Conservation (phyloP, 1,284 basidiomycete genomes). For the Leccinum subfulvum region DNA sequence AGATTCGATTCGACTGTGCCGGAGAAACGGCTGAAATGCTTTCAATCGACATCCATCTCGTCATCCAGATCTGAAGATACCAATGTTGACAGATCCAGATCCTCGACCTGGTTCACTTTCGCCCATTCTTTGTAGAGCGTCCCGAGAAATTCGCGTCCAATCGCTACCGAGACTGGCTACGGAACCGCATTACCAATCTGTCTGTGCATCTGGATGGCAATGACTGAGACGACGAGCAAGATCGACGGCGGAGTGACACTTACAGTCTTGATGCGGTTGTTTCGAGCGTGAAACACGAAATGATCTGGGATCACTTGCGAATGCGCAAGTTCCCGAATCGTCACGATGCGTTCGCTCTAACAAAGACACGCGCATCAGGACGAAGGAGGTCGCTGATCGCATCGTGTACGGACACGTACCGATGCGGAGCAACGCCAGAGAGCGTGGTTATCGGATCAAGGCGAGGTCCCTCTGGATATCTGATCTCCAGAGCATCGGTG, state of each 20-base stretch:
- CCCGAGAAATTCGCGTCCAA: constrained; percentile 58
- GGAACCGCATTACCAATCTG: constrained; percentile 79
- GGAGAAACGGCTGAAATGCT: background rate
- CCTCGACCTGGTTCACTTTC: constrained; percentile 19
- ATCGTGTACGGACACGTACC: constrained; percentile 58
- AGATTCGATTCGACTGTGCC: background rate
- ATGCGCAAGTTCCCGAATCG: constrained; percentile 70
- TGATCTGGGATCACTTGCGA: constrained; percentile 76
- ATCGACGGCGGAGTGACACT: constrained; percentile 24
- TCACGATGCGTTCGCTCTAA: constrained; percentile 63
- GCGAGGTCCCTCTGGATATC: constrained; percentile 39
- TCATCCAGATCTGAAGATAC: constrained; percentile 11
- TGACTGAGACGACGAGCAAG: background rate
- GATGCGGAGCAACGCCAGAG: constrained; percentile 50
- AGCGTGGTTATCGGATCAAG: constrained; percentile 47
- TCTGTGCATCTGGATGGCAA: constrained; percentile 57
- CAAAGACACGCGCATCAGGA: constrained; percentile 1
- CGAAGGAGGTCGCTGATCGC: constrained; percentile 62
- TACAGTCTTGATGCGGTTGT: constrained; percentile 57
- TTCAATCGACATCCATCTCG: constrained; percentile 33
- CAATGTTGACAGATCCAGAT: no score
- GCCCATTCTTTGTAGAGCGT: constrained; percentile 53
- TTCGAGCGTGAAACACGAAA: constrained; percentile 56
- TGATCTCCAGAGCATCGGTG: constrained; percentile 45
- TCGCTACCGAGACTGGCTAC: constrained; percentile 56